A percentile compares a stretch with the other conserved stretches of the same genome.
phyloP scores from a whole-genome alignment of 768 basidiomycete species.

The Russula griseocarnosa region DNA sequence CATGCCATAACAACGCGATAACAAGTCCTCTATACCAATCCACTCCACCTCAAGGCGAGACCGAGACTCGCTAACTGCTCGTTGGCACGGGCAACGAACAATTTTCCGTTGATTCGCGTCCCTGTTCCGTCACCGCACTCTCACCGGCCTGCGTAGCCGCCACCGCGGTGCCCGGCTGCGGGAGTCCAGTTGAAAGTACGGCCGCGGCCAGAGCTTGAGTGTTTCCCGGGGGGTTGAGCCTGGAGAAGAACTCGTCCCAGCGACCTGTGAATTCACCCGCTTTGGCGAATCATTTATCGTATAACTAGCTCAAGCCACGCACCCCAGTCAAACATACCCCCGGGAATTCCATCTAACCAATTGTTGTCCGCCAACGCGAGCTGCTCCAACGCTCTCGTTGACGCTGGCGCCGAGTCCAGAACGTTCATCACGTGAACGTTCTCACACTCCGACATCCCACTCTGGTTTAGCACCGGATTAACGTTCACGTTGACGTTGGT shows the following conservation, averaged over 20 bases:
- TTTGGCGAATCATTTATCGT: slow-evolving; percentile 12
- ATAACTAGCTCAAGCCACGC: slow-evolving; percentile 30
- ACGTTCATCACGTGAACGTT: slow-evolving; percentile 78
- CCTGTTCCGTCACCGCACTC: not conserved
- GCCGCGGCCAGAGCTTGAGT: slow-evolving; percentile 3
- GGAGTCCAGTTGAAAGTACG: slow-evolving; percentile 2
- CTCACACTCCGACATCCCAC: slow-evolving; percentile 34
- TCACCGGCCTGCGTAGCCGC: not conserved
- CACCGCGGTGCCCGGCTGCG: slow-evolving; percentile 1
- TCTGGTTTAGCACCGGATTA: slow-evolving; percentile 69
- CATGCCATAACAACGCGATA: not conserved
- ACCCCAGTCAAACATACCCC: slow-evolving; percentile 88
- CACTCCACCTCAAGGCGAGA: not conserved
- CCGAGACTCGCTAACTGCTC: not conserved
- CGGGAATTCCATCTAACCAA: slow-evolving; percentile 74
- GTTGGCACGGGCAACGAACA: not conserved
- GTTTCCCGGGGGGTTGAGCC: slow-evolving; percentile 30
- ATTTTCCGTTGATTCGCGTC: not conserved
- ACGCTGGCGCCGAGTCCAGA: slow-evolving; percentile 56
- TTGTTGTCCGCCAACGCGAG: slow-evolving; percentile 63
- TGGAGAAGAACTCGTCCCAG: slow-evolving; percentile 79
- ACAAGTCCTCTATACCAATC: slow-evolving; percentile 5
- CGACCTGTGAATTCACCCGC: slow-evolving; percentile 48
- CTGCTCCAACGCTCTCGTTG: slow-evolving; percentile 50
- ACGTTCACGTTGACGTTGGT: slow-evolving; percentile 76